Base-by-base conservation (phyloP, 768 basidiomycete genomes). In the Termitomyces sp. region DNA sequence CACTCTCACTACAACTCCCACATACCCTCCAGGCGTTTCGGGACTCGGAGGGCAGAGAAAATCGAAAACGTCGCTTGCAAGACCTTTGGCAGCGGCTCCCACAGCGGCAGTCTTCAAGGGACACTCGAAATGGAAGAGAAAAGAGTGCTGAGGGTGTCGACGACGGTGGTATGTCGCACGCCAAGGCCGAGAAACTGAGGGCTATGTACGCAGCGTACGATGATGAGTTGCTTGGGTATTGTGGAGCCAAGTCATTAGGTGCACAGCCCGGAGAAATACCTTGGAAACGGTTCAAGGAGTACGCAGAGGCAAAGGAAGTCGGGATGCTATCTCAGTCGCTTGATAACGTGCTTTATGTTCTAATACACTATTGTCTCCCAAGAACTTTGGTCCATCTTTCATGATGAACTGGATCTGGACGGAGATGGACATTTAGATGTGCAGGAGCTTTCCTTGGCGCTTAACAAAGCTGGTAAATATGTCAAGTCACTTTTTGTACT, bases 361-460 rank as follows among this genome's bases (percentile, higher is more conserved):
- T 62, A 18, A 52, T 35, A 38, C 3, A 49, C 14, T 46, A 54
- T 57, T 5, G 6, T 36, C n/a, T 46, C 32, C 40, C 13, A 30
- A 92, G 94, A 96, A 71, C 77, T 97, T 22, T 97, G 95, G 95
- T 77, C 83, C 52, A 86, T 94, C 55, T 97, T 97, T 71, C 91
- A 92, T 62, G 80, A 93, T 66, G 90, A 94, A 65, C 80, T 97
- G 50, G 95, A 96, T 74, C 76, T 93, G 60, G 93, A 97, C 66
- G 82, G 89, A 28, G 92, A 97, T 71, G 94, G 92, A 8, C 83
- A 81, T 56, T 70, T 97, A 32, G 92, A 94, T 65, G 75, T 80
- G 28, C 63, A 68, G 30, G 77, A 79, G 58, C 70, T 78, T 33
- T 63, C 69, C 35, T 58, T 66, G 28, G 76, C 77, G 28, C 73